A percentile compares a stretch with the other conserved stretches of the same genome.
phyloP scores from a whole-genome alignment of 441 rosid genomes.

The Theobroma grandiflorum region DNA sequence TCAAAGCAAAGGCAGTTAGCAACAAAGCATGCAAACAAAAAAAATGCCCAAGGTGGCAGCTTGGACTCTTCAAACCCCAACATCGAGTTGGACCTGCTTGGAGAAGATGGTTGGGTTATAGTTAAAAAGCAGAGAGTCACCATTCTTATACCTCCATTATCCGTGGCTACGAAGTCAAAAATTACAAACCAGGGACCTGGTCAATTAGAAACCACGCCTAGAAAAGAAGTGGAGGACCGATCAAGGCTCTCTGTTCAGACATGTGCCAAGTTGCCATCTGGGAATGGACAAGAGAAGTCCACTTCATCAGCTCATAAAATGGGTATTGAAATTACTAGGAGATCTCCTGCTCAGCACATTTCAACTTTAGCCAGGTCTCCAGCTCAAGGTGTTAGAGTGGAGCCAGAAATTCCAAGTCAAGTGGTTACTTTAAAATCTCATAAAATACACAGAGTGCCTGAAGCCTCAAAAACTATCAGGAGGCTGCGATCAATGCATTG shows the following conservation, averaged over 20 bases:
- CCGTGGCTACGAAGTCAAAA: slow-evolving; percentile 36
- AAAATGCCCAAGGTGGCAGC: slow-evolving; percentile 5
- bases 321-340: slow-evolving; percentile 26
- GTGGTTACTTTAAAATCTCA: slow-evolving; percentile 25
- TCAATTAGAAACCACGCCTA: slow-evolving; percentile 38
- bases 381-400: slow-evolving; percentile 9
- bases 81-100: slow-evolving; percentile 43
- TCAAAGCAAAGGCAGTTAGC: slow-evolving; percentile 47
- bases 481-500: slow-evolving; percentile 47
- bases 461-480: slow-evolving; percentile 40
- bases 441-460: slow-evolving; percentile 35
- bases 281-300: slow-evolving; percentile 39
- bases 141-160: slow-evolving; percentile 71
- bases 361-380: slow-evolving; percentile 27
- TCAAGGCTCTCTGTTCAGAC: slow-evolving; percentile 37
- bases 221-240: slow-evolving; percentile 32
- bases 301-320: slow-evolving; percentile 29
- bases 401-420: slow-evolving; percentile 27
- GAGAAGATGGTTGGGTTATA: slow-evolving; percentile 74
- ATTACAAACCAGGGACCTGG: slow-evolving; percentile 45
- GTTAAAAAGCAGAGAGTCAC: slow-evolving; percentile 86
- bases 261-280: slow-evolving; percentile 34
- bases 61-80: slow-evolving; percentile 34
- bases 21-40: slow-evolving; percentile 36
- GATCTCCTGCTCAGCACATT: slow-evolving; percentile 30